A percentile compares a stretch with the other conserved stretches of the same genome.
Conservation (phyloP, 1,284 basidiomycete genomes). For the Sanguinoderma infundibulare region DNA sequence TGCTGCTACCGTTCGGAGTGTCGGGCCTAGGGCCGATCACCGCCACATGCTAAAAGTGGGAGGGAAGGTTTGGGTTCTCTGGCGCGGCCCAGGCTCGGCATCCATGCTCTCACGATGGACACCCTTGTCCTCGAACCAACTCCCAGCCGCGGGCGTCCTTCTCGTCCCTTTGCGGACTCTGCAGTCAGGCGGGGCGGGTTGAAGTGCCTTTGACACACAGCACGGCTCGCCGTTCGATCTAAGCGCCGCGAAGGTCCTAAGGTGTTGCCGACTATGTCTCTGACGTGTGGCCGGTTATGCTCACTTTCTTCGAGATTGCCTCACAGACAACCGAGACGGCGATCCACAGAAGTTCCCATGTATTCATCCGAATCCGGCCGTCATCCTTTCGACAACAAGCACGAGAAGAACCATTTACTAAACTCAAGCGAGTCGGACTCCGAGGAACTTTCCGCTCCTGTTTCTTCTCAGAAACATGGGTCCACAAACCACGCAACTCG, state of each 20-base stretch:
- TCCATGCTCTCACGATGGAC: neutral
- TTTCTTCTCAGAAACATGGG: neutral
- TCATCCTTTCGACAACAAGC: too few species aligned
- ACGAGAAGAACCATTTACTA: neutral
- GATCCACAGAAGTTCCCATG: too few species aligned
- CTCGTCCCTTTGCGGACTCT: neutral
- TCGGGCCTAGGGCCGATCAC: neutral
- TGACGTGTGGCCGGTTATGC: neutral
- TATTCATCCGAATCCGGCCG: too few species aligned
- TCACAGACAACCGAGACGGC: too few species aligned
- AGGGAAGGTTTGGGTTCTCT: neutral
- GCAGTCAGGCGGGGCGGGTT: neutral
- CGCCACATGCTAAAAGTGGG: neutral
- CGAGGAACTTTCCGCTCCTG: neutral
- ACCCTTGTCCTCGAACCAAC: neutral
- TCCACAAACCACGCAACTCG: neutral
- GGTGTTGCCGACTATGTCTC: neutral
- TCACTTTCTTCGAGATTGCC: neutral
- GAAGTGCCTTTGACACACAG: neutral
- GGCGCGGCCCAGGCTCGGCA: neutral
- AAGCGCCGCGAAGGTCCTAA: neutral
- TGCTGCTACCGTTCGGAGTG: neutral
- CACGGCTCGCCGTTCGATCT: neutral
- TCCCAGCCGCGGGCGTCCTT: neutral
- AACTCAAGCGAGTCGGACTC: neutral